Evolutionary conservation across 1,284 basidiomycete genomes (phyloP).

Genomic region (Apiotrichum siamense): DNA sequence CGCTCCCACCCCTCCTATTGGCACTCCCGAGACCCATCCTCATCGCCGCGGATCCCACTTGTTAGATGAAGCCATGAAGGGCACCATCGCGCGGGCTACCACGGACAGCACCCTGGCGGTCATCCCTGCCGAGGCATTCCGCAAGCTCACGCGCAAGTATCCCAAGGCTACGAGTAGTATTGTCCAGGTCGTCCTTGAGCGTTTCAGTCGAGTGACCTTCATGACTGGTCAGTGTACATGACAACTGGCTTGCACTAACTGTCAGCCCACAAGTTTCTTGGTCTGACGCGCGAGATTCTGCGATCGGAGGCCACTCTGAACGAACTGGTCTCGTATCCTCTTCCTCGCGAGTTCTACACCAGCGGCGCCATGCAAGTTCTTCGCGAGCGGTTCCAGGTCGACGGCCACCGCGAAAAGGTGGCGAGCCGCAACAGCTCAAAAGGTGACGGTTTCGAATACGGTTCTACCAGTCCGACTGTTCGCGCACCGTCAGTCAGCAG

Average conservation of each 20-base stretch:
- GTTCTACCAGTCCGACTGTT: constrained; percentile 36
- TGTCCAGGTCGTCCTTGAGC: constrained; percentile 63
- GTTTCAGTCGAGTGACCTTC: constrained; percentile 95
- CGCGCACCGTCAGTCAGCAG: constrained; percentile 34
- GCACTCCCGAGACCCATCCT: not conserved
- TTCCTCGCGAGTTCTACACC: constrained; percentile 87
- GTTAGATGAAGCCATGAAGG: constrained; percentile 23
- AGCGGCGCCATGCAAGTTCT: constrained; percentile 85
- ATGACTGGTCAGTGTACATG: constrained; percentile 47
- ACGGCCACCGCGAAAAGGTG: constrained; percentile 8
- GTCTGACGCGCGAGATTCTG: constrained; percentile 89
- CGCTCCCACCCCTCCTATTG: not conserved
- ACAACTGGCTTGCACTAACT: constrained; percentile 41
- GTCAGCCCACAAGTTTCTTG: constrained; percentile 88
- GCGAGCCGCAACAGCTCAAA: not conserved
- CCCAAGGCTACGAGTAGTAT: constrained; percentile 97
- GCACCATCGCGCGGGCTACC: constrained; percentile 74
- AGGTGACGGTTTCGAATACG: constrained; percentile 46
- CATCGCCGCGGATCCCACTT: not conserved
- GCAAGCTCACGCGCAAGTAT: constrained; percentile 73
- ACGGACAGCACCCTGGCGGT: constrained; percentile 96
- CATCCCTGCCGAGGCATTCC: constrained; percentile 95
- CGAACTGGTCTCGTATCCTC: constrained; percentile 87
- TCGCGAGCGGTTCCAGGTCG: constrained; percentile 63
- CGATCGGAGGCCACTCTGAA: constrained; percentile 96